A percentile compares a stretch with the other conserved stretches of the same genome.
Conservation (phyloP, 441 rosid species). For the Aquilaria agallochum region DNA sequence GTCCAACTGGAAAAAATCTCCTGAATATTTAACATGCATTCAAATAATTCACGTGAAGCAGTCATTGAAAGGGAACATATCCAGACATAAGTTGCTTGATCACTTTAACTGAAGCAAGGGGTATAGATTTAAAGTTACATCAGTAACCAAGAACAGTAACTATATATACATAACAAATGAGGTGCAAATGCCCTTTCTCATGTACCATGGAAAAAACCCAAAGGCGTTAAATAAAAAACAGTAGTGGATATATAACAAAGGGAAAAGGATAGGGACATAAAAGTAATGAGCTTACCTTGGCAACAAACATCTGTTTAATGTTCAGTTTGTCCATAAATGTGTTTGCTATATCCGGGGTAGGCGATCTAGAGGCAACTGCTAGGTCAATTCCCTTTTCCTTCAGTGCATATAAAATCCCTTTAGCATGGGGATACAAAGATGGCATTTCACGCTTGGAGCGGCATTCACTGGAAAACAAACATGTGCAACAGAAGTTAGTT, state of each 20-base stretch:
- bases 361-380: slow-evolving; percentile 64
- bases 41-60: too few species aligned
- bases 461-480: slow-evolving; percentile 36
- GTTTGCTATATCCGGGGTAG: slow-evolving; percentile 54
- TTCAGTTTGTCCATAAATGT: slow-evolving; percentile 51
- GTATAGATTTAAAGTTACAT: too few species aligned
- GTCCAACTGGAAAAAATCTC: slow-evolving; percentile 82
- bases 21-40: slow-evolving; percentile 24
- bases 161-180: too few species aligned
- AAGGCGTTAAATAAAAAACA: not conserved
- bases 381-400: slow-evolving; percentile 48
- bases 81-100: not conserved
- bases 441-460: slow-evolving; percentile 65
- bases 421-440: slow-evolving; percentile 57
- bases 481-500: not conserved
- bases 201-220: slow-evolving; percentile 1
- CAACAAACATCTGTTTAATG: slow-evolving; percentile 47
- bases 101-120: not conserved
- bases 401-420: slow-evolving; percentile 45
- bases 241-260: not conserved
- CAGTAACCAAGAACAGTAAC: too few species aligned
- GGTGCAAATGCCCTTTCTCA: not conserved
- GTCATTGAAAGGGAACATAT: not conserved
- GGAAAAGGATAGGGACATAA: not conserved
- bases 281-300: slow-evolving; percentile 34